A percentile compares a stretch with the other conserved stretches of the same genome.
These are phyloP conservation scores for Fagus sylvatica DNA, from an alignment of 306 rosid species.

Conservation along the genomic window DNA sequence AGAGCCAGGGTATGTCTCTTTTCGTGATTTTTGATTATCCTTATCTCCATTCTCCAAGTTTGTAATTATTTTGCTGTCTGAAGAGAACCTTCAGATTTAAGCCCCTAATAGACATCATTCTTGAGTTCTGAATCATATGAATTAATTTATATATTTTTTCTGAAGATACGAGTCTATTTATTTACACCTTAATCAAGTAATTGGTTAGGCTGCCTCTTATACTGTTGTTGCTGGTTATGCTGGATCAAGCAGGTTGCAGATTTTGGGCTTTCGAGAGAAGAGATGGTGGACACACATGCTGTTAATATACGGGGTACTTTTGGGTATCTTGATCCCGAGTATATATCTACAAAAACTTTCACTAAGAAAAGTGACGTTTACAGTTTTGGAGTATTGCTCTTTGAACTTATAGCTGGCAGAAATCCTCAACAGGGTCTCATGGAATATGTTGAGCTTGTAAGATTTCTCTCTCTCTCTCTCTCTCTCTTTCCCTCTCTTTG, in stretches of 20 bases:
- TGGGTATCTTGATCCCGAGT: slow-evolving; percentile 96
- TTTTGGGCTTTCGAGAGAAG: slow-evolving; percentile 97
- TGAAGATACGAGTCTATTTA: slow-evolving; percentile 4
- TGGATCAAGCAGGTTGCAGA: slow-evolving; percentile 81
- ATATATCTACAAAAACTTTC: slow-evolving; percentile 80
- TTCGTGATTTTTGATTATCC: slow-evolving; percentile 2
- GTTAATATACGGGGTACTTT: slow-evolving; percentile 82
- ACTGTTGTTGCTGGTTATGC: slow-evolving; percentile 17
- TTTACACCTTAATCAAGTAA: neutral
- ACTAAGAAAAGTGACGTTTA: slow-evolving; percentile 98
- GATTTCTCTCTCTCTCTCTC: slow-evolving; percentile 38
- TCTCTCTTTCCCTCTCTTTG: neutral
- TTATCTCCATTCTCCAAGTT: neutral
- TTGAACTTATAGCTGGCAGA: slow-evolving; percentile 90
- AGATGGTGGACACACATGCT: slow-evolving; percentile 81
- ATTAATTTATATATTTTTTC: neutral
- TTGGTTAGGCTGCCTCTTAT: slow-evolving; percentile 7
- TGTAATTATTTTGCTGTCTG: neutral
- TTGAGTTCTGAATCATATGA: neutral
- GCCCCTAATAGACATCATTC: neutral
- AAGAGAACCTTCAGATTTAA: neutral
- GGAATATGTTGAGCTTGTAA: slow-evolving; percentile 96
- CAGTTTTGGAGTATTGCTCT: slow-evolving; percentile 93
- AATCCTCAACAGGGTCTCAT: slow-evolving; percentile 98
- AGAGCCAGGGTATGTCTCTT: slow-evolving; percentile 76